Evolutionary conservation across 257 asterid species (phyloP).

Genomic region (Paraleonurus japonicus): DNA sequence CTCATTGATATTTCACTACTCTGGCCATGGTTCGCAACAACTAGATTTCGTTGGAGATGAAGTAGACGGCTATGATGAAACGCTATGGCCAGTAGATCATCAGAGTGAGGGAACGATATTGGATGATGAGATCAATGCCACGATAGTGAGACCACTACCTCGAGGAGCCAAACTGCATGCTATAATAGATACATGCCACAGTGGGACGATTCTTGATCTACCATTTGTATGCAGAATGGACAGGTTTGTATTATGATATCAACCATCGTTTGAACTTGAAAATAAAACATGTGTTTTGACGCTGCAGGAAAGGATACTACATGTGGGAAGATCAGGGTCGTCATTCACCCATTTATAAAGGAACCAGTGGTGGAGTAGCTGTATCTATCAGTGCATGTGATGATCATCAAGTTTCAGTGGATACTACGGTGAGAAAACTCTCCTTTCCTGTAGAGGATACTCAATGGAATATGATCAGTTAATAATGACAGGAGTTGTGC

Average conservation of each 20-base stretch:
- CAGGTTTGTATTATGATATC: constrained; percentile 29
- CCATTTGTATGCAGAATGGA: constrained; percentile 54
- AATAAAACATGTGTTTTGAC: neutral
- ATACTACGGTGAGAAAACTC: constrained; percentile 44
- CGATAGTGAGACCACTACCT: constrained; percentile 57
- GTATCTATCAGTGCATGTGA: constrained; percentile 55
- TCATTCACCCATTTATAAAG: constrained; percentile 36
- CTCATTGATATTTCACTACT: constrained; percentile 57
- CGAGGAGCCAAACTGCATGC: constrained; percentile 58
- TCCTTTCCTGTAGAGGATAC: neutral
- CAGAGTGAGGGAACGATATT: constrained; percentile 43
- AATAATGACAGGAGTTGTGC: constrained; percentile 15
- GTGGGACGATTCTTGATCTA: constrained; percentile 62
- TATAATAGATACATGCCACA: constrained; percentile 58
- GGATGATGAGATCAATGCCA: constrained; percentile 62
- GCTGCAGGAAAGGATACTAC: constrained; percentile 42
- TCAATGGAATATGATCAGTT: too few species aligned
- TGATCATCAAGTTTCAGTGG: constrained; percentile 52
- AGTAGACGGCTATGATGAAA: constrained; percentile 58
- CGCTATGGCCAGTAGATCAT: constrained; percentile 57
- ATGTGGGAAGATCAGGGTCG: constrained; percentile 59
- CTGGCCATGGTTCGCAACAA: constrained; percentile 60
- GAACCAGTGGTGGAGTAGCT: constrained; percentile 55
- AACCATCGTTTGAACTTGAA: neutral
- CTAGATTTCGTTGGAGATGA: constrained; percentile 42